Evolutionary conservation across 2,329 filamentous ascomycete genomes (phyloP).

Genomic region (Escovopsis weberi): DNA sequence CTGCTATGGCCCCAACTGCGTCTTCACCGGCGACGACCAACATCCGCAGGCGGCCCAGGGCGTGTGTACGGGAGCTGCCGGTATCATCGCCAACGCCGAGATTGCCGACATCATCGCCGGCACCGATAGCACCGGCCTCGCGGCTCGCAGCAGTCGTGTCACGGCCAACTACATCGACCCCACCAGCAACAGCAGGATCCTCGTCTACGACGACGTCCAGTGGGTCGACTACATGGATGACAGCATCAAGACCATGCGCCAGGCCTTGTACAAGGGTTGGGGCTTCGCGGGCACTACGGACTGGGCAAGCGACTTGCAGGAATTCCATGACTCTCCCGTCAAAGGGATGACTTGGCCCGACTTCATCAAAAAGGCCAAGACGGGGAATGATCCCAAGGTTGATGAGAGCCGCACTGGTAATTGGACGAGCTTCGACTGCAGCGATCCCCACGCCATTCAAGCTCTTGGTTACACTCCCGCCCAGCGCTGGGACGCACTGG

Average conservation of each 20-base stretch:
- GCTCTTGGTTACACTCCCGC: background rate
- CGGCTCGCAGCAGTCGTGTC: background rate
- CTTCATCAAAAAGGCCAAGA: background rate
- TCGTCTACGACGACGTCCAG: slow-evolving; percentile 9
- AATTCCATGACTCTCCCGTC: background rate
- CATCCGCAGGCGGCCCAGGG: slow-evolving; percentile 13
- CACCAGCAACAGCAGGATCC: slow-evolving; percentile 5
- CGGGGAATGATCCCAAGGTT: background rate
- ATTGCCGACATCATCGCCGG: slow-evolving; percentile 12
- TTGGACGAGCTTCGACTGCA: background rate
- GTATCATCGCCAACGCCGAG: slow-evolving; percentile 17
- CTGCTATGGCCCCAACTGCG: slow-evolving; percentile 12
- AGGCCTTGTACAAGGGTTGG: slow-evolving; percentile 4
- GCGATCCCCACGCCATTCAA: background rate
- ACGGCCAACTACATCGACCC: background rate
- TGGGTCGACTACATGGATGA: slow-evolving; percentile 11
- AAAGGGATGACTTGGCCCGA: background rate
- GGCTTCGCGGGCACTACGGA: slow-evolving; percentile 10
- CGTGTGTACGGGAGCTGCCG: slow-evolving; percentile 11
- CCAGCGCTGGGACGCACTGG: too few species aligned
- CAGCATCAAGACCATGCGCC: slow-evolving; percentile 4
- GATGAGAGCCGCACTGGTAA: too few species aligned
- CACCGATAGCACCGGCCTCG: background rate
- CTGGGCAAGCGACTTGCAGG: slow-evolving; percentile 12
- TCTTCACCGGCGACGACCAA: slow-evolving; percentile 10